Conservation (phyloP, 257 asterid genomes). For the Solanum rostratum region DNA sequence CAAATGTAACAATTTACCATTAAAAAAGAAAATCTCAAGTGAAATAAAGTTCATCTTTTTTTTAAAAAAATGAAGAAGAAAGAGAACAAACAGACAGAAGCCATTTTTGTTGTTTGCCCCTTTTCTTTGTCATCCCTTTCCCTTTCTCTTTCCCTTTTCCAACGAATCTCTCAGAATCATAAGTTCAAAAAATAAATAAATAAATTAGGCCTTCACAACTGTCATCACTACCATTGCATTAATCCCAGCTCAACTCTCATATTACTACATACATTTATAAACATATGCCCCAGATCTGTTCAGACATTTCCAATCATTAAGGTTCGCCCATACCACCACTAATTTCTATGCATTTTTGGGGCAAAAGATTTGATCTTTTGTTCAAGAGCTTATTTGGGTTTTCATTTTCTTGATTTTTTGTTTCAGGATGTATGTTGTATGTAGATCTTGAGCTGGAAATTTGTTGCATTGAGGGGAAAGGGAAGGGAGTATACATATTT, state of each 20-base stretch:
- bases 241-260: background rate
- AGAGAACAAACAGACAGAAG: background rate
- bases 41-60: background rate
- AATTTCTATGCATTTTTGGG: background rate
- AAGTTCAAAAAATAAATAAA: background rate
- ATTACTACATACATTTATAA: background rate
- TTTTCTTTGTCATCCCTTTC: background rate
- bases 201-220: slow-evolving; percentile 18
- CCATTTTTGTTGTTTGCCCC: slow-evolving; percentile 2
- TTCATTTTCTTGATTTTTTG: background rate
- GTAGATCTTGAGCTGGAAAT: slow-evolving; percentile 21
- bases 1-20: background rate
- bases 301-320: slow-evolving; percentile 4
- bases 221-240: slow-evolving; percentile 27
- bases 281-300: slow-evolving; percentile 8
- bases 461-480: slow-evolving; percentile 1
- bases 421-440: slow-evolving; percentile 1
- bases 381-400: background rate
- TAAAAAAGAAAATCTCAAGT: background rate
- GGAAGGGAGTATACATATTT: background rate
- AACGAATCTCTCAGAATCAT: background rate
- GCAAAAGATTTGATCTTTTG: background rate
- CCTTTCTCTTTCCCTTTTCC: background rate
- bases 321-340: background rate
- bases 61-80: background rate